Base-by-base conservation (phyloP, 805 yeast genomes). In the Wickerhamiella galacta region DNA sequence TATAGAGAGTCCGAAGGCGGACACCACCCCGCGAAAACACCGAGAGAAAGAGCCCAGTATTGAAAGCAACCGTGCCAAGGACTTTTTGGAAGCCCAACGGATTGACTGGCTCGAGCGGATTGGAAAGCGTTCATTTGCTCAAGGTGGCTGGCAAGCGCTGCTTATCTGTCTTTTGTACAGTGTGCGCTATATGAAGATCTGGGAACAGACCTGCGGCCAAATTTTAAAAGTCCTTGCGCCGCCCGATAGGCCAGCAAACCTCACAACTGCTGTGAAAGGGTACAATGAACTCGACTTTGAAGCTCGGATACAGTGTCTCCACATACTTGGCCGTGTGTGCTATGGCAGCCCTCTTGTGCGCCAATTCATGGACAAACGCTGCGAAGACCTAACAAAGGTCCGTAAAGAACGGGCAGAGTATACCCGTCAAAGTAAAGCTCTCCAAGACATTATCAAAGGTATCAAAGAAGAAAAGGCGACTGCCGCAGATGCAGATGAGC, bases 101-200 rank as follows among this genome's bases (percentile, higher is more conserved):
- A 30, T 9, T n/a, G 25, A 30, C 5, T 90, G 96, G 95, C 69
- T 72, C 37, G 92, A 78, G 20, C 61, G 92, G 25, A 60, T 87
- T 14, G 66, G 73, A 10, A 73, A 69, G 35, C 69, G 94, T 34
- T 68, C 68, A 40, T 90, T 79, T 52, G 71, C 66, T 44, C 83
- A 81, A 45, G 93, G 94, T 3, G 72, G 71, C 34, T 87, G 95
- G 95, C 75, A 81, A 44, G 64, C 76, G 25, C 67, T 77, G 27
- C 52, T 85, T 27, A 51, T 83, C 31, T 94, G 94, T 20, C 60
- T 83, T 2, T 61, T 85, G 26, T 69, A 72, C 15, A 59, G 63
- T 31, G 70, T 71, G 11, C 70, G 71, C 29, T 63, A 72, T 41
- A 61, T 72, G 25, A 70, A 72, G 1, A 65, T 64, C 10, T 76